phyloP scores from a whole-genome alignment of 139 green algal species.

The Chlamydomonas incerta region DNA sequence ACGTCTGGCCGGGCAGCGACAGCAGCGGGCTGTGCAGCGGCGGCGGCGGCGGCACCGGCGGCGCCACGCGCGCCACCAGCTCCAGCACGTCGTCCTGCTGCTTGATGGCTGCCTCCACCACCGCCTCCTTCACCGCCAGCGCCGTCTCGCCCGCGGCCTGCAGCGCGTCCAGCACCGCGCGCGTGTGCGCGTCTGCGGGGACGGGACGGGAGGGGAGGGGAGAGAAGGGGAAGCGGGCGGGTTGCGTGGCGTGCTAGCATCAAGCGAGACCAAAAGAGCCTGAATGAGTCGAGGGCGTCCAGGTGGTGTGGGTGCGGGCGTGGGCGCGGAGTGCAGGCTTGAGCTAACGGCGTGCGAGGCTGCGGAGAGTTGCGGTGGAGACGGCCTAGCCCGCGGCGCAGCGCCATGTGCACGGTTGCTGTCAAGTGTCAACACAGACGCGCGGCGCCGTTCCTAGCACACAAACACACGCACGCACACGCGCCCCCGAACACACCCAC shows the following conservation, averaged over 20 bases:
- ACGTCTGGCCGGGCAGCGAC: background rate
- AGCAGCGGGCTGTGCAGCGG: background rate
- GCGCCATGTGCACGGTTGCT: too few relatives aligned
- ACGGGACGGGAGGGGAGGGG: background rate
- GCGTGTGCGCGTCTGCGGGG: slow-evolving; percentile 1
- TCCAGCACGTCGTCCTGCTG: slow-evolving; percentile 27
- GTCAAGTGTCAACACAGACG: too few relatives aligned
- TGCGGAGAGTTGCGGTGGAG: too few relatives aligned
- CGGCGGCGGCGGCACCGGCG: slow-evolving; percentile 12
- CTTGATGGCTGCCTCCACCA: slow-evolving; percentile 18
- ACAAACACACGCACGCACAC: too few relatives aligned
- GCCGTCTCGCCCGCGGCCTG: slow-evolving; percentile 21
- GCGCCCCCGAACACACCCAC: slow-evolving; percentile 10
- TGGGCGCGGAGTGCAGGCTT: too few relatives aligned
- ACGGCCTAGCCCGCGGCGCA: too few relatives aligned
- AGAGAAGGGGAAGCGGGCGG: background rate
- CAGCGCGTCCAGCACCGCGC: slow-evolving; percentile 26
- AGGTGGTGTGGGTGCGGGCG: too few relatives aligned
- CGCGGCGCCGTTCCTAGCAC: too few relatives aligned
- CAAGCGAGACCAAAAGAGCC: background rate
- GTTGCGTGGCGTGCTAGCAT: background rate
- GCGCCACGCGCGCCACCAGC: background rate
- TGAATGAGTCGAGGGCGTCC: too few relatives aligned
- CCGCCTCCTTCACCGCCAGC: slow-evolving; percentile 24
- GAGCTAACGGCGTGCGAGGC: too few relatives aligned